Conservation (phyloP, 345 rosid genomes). For the Syzygium grande region DNA sequence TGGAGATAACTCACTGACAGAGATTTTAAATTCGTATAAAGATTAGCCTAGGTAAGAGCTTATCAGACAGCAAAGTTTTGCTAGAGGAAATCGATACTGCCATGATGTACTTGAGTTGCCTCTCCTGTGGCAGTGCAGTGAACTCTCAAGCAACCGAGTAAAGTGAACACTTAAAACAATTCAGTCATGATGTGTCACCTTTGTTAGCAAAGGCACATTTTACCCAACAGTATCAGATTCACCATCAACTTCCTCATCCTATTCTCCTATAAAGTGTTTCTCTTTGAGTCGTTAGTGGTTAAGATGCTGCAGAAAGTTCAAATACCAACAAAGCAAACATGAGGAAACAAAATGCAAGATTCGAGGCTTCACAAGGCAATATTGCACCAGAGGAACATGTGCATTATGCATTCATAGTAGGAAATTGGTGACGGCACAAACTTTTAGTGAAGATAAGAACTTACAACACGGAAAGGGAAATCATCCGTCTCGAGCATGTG, state of each 20-base stretch:
- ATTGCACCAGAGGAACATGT: neutral
- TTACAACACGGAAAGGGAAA: slow-evolving; percentile 76
- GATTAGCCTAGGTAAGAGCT: neutral
- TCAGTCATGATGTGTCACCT: neutral
- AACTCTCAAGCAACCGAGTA: neutral
- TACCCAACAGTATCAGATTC: neutral
- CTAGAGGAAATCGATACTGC: neutral
- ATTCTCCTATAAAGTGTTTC: neutral
- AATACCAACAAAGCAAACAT: neutral
- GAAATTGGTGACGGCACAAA: neutral
- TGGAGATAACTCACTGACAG: neutral
- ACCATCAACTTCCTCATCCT: neutral
- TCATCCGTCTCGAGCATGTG: slow-evolving; percentile 98
- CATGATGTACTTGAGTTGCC: neutral
- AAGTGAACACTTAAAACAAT: neutral
- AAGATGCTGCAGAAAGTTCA: neutral
- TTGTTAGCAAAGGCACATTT: neutral
- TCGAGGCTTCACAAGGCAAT: neutral
- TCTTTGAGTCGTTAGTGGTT: neutral
- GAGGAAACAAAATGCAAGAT: neutral
- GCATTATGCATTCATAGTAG: neutral
- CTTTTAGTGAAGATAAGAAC: slow-evolving; percentile 8
- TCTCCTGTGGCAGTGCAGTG: neutral
- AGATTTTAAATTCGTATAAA: neutral
- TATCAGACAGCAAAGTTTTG: neutral